Evolutionary conservation across 2,329 filamentous ascomycete genomes (phyloP), one percentile per base, ranked within the genome.

Genomic region (Colletotrichum sp.): DNA sequence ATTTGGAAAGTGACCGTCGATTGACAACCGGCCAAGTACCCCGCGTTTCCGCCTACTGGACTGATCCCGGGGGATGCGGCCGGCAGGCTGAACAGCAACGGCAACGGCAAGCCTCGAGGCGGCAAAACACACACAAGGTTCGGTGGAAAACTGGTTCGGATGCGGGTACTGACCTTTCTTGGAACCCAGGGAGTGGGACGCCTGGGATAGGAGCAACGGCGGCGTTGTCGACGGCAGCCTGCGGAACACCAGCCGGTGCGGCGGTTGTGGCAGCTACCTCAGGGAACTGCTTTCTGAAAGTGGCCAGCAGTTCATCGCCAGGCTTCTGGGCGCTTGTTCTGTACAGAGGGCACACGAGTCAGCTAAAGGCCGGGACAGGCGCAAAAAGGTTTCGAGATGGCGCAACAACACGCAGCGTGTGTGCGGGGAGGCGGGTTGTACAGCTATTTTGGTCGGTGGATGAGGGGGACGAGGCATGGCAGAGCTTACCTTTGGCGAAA

Each of bases 301-400:
- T 93, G 85, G 93, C 93, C 83, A 97, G 93, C 82, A 98, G 90
- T 81, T 96, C 95, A 82, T 96, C 94, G 84, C 92, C 93, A 71
- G 96, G 96, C 88, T 98, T 98, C 85, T 96, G 94, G 71, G 94
- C 93, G 84, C 91, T 95, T 81, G 91, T 94, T 86, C 93, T 95
- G 65, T 78, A 70, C 13, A 62, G 48, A 15, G 60, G 27, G 34
- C 52, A 67, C 28, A 64, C 66, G 65, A 65, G 71, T 76, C 71
- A 75, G 77, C 72, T n/a, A 28, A 16, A 32, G 60, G 36, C 66
- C 34, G 65, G 36, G 30, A 66, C 70, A 67, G 65, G 66, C 74
- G 39, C 52, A 72, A 69, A 66, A 70, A 61, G 43, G 62, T 55
- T 76, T 70, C 27, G 60, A 62, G 39, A 69, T 61, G 61, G 74